Evolutionary conservation across 2,329 filamentous ascomycete genomes (phyloP), one percentile per base, ranked within the genome.

Genomic region (Tolypocladium sp.): DNA sequence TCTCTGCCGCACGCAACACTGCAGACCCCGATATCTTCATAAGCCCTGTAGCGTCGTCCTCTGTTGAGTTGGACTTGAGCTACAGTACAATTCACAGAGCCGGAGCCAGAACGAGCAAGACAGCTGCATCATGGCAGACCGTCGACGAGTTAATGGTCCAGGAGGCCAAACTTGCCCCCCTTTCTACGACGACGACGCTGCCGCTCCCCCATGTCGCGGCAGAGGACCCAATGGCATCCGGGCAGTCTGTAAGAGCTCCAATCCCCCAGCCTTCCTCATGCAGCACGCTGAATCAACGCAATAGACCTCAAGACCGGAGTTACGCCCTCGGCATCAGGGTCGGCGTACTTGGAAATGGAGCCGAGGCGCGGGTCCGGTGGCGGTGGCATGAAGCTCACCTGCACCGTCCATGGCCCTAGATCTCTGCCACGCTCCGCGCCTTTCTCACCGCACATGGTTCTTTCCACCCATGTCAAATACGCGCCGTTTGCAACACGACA

Each of bases 401-500:
- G 92, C 73, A 92, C 91, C 13, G 91, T 97, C 58, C 93, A 97
- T 75, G 94, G 94, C 1, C 94, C 94, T 4, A 87, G 92, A 65
- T 92, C 94, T 30, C 82, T 99, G 49, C 92, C 93, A 38, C 86
- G 92, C 70, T 95, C 90, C 59, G 91, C 91, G 35, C 88, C 91
- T 1, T 99, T 97, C 76, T 94, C 91, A 57, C 91, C 94, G 12
- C 92, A 96, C 67, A 85, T 97, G 63, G 88, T 97, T 52, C 83
- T 99, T 57, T 91, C 90, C 17, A 95, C 93, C 3, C 91, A 96
- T 66, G 89, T 99, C 70, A 99, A 97, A 76, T 97, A 96, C 71
- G 92, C 94, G 0, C 92, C 94, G 0, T 99, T 99, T 70, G 93
- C 94, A 2, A 91, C 91, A 7, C 83, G 89, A 60, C 84, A 88